A percentile compares a stretch with the other conserved stretches of the same genome.
These are phyloP conservation scores for Rugosomyces carneus DNA, from an alignment of 1,284 basidiomycete species.

Conservation along the genomic window DNA sequence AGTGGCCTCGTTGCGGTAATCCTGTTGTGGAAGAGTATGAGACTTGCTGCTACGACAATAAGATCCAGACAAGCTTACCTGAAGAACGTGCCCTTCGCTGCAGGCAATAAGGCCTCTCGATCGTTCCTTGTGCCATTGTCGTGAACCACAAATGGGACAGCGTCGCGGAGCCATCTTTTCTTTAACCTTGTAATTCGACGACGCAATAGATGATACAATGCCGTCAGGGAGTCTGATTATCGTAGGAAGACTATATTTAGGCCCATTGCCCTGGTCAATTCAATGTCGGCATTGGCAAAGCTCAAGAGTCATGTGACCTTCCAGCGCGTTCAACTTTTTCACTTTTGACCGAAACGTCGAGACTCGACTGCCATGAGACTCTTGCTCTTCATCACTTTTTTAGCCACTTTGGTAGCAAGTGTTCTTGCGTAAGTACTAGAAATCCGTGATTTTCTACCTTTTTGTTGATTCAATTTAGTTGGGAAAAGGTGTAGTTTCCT, in stretches of 20 bases:
- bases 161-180: constrained; percentile 46
- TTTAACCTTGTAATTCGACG: neutral
- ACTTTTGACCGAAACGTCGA: no score
- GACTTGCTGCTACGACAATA: neutral
- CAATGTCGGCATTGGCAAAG: no score
- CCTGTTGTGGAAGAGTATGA: constrained; percentile 32
- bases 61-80: constrained; percentile 36
- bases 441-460: neutral
- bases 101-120: constrained; percentile 67
- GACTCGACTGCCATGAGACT: constrained; percentile 45
- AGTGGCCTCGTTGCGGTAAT: constrained; percentile 66
- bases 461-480: constrained; percentile 34
- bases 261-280: no score
- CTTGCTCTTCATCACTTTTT: constrained; percentile 31
- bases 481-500: constrained; percentile 51
- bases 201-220: constrained; percentile 1
- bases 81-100: constrained; percentile 73
- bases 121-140: constrained; percentile 74
- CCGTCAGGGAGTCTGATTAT: neutral
- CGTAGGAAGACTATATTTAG: no score
- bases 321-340: no score
- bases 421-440: constrained; percentile 40
- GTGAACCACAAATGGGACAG: constrained; percentile 68
- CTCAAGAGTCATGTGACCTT: neutral
- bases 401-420: constrained; percentile 38